phyloP scores from a whole-genome alignment of 345 rosid genomes.

The Turnera subulata region DNA sequence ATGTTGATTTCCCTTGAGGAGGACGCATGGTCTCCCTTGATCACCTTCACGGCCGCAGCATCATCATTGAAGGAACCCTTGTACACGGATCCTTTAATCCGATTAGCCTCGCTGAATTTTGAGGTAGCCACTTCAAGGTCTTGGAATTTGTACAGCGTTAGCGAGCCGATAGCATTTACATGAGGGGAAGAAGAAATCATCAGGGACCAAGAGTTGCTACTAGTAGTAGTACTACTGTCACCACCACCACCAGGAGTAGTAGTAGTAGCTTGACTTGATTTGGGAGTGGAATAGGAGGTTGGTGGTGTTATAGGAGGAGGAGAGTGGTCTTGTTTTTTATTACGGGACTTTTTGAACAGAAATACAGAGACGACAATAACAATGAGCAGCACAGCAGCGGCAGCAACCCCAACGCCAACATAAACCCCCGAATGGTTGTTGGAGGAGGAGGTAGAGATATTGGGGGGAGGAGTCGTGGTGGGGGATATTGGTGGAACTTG shows the following conservation, averaged over 20 bases:
- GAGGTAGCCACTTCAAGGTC: constrained; percentile 61
- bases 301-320: too few species aligned
- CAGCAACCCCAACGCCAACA: constrained; percentile 57
- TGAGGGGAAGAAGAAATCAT: constrained; percentile 47
- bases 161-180: constrained; percentile 49
- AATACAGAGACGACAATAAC: constrained; percentile 22
- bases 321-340: neutral
- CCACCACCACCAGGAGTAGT: too few species aligned
- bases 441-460: constrained; percentile 23
- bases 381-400: constrained; percentile 36
- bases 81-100: constrained; percentile 65
- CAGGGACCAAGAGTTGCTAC: constrained; percentile 24
- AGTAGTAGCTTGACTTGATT: too few species aligned
- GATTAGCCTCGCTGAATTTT: constrained; percentile 49
- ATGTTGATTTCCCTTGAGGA: constrained; percentile 75
- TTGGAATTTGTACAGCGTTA: constrained; percentile 55
- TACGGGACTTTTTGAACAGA: constrained; percentile 26
- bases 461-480: constrained; percentile 29
- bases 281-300: too few species aligned
- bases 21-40: constrained; percentile 79
- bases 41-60: constrained; percentile 68
- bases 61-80: constrained; percentile 65
- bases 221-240: constrained; percentile 15
- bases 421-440: constrained; percentile 35
- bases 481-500: constrained; percentile 1